These are phyloP conservation scores for Sclerotinia sclerotiorum DNA, from an alignment of 2,329 filamentous ascomycete genomes.

Conservation along the genomic window DNA sequence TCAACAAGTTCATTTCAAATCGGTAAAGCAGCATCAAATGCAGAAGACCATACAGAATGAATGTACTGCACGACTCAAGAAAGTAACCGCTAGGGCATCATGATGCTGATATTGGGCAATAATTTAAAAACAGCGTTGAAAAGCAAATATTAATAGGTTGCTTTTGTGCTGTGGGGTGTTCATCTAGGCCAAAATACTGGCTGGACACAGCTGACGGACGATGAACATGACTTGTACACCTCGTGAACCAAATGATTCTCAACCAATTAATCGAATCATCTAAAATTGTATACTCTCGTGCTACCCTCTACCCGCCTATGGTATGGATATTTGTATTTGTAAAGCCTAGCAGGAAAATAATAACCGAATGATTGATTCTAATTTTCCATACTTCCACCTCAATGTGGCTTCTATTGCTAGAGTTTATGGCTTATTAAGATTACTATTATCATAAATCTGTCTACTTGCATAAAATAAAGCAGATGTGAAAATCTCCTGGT, in stretches of 20 bases:
- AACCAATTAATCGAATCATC: not conserved
- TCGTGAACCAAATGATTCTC: not conserved
- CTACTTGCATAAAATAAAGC: not conserved
- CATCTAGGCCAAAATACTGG: not conserved
- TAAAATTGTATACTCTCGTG: constrained; percentile 1
- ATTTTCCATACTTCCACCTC: not conserved
- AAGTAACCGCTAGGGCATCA: constrained; percentile 12
- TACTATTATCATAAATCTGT: not conserved
- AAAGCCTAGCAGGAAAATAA: not conserved
- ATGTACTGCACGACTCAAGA: not conserved
- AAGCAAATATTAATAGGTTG: not conserved
- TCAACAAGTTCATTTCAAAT: not conserved
- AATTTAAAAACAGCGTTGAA: constrained; percentile 1
- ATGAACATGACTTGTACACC: constrained; percentile 14
- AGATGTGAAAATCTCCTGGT: not conserved
- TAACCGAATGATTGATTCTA: not conserved
- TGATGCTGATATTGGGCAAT: not conserved
- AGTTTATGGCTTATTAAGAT: not conserved
- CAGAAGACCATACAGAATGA: constrained; percentile 1
- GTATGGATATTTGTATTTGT: not conserved
- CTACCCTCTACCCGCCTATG: constrained; percentile 2
- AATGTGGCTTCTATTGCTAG: not conserved
- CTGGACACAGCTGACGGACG: not conserved
- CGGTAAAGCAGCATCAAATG: not conserved
- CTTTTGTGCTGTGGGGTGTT: not conserved